These are phyloP conservation scores for Rhamnella rubrinervis DNA, from an alignment of 331 rosid species.

Conservation along the genomic window DNA sequence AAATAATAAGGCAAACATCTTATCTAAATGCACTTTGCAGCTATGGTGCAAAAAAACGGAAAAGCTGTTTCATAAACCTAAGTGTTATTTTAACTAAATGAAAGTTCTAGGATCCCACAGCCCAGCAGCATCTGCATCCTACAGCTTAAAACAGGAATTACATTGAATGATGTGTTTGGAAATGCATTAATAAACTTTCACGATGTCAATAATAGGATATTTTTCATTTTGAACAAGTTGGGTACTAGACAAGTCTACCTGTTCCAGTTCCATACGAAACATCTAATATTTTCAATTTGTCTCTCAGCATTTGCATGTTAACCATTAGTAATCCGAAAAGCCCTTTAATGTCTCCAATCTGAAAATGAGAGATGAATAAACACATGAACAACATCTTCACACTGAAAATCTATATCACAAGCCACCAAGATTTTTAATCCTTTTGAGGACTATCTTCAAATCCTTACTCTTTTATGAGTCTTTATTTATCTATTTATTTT, in stretches of 20 bases:
- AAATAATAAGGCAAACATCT: not conserved
- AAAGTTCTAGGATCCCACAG: too few relatives aligned
- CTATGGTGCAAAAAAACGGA: not conserved
- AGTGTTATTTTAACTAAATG: too few relatives aligned
- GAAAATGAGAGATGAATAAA: slow-evolving; percentile 29
- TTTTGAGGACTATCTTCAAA: not conserved
- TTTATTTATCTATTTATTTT: too few relatives aligned
- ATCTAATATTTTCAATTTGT: slow-evolving; percentile 73
- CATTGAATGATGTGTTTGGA: too few relatives aligned
- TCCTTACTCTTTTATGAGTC: too few relatives aligned
- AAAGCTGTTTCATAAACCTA: too few relatives aligned
- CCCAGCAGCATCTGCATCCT: too few relatives aligned
- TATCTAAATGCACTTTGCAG: not conserved
- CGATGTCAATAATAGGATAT: too few relatives aligned
- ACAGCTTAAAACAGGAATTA: not conserved
- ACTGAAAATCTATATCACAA: not conserved
- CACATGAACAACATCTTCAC: not conserved
- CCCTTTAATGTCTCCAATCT: slow-evolving; percentile 94
- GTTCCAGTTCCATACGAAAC: slow-evolving; percentile 69
- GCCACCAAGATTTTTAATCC: not conserved
- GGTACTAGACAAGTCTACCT: slow-evolving; percentile 41
- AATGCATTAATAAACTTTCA: too few relatives aligned
- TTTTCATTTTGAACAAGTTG: slow-evolving; percentile 9
- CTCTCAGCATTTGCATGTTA: slow-evolving; percentile 73
- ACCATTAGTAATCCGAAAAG: slow-evolving; percentile 74